These are phyloP conservation scores for Rhodosorus marinus DNA, from an alignment of 23 red algal species.

Conservation along the genomic window DNA sequence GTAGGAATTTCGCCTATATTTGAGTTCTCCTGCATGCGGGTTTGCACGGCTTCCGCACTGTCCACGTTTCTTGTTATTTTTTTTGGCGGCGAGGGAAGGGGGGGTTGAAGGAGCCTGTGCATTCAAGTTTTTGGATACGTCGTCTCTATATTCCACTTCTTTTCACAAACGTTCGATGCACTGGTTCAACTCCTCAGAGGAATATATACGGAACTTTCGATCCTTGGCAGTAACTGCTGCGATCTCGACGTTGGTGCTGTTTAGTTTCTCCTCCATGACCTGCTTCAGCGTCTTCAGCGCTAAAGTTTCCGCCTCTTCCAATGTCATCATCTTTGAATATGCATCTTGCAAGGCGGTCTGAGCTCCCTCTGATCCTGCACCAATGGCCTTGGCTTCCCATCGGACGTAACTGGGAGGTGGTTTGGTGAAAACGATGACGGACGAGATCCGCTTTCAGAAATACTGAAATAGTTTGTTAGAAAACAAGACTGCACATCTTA, in stretches of 20 bases:
- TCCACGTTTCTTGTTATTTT: too few relatives aligned
- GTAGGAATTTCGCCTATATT: too few relatives aligned
- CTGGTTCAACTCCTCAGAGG: conserved; percentile 44
- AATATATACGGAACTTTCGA: conserved; percentile 48
- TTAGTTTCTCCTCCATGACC: conserved; percentile 89
- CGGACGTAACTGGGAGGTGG: conserved; percentile 24
- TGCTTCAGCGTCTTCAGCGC: conserved; percentile 63
- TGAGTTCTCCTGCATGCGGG: too few relatives aligned
- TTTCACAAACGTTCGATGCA: conserved; percentile 47
- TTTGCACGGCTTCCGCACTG: too few relatives aligned
- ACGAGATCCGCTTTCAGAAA: background rate
- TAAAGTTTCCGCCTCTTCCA: conserved; percentile 66
- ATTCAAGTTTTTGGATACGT: too few relatives aligned
- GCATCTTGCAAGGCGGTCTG: conserved; percentile 83
- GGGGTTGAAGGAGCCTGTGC: too few relatives aligned
- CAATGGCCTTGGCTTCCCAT: conserved; percentile 91
- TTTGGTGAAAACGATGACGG: background rate
- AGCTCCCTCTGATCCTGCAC: conserved; percentile 67
- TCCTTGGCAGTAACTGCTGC: conserved; percentile 32
- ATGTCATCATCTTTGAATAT: conserved; percentile 36
- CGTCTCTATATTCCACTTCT: too few relatives aligned
- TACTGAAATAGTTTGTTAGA: too few relatives aligned
- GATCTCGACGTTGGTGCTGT: conserved; percentile 82
- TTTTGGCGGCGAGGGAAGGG: too few relatives aligned
- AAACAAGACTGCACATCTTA: too few relatives aligned